Evolutionary conservation across 2,329 filamentous ascomycete genomes (phyloP).

Genomic region (Colletotrichum paranaense): DNA sequence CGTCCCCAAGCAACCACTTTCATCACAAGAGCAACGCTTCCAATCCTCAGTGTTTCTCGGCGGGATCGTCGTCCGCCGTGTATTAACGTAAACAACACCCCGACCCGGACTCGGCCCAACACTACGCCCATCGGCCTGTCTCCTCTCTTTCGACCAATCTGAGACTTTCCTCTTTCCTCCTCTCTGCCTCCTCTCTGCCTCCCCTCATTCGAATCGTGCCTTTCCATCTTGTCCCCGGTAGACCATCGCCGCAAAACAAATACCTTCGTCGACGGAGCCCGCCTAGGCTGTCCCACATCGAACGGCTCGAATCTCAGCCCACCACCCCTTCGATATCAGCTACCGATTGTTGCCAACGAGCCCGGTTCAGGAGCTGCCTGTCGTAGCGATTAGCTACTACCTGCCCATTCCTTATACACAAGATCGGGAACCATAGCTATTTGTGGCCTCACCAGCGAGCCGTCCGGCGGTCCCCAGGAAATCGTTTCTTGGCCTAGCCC

Average conservation of each 20-base stretch:
- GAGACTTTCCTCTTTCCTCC: background rate
- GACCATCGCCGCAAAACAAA: background rate
- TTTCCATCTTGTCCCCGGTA: background rate
- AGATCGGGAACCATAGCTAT: background rate
- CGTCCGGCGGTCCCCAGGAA: background rate
- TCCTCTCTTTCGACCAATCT: too few relatives aligned
- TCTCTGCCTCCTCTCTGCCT: background rate
- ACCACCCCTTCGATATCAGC: background rate
- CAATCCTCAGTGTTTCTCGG: background rate
- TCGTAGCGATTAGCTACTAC: background rate
- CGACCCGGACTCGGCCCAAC: background rate
- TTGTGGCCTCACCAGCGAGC: background rate
- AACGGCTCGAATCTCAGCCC: background rate
- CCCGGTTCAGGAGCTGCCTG: background rate
- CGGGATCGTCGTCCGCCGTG: background rate
- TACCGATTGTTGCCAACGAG: background rate
- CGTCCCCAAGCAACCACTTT: constrained; percentile 13
- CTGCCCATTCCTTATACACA: background rate
- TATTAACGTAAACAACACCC: constrained; percentile 19
- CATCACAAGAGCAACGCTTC: constrained; percentile 6
- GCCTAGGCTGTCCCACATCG: background rate
- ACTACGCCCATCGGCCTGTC: background rate
- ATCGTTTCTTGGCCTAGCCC: background rate
- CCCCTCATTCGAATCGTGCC: too few relatives aligned
- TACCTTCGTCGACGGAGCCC: background rate